Conservation (phyloP, 768 basidiomycete genomes). For the Suillus decipiens region DNA sequence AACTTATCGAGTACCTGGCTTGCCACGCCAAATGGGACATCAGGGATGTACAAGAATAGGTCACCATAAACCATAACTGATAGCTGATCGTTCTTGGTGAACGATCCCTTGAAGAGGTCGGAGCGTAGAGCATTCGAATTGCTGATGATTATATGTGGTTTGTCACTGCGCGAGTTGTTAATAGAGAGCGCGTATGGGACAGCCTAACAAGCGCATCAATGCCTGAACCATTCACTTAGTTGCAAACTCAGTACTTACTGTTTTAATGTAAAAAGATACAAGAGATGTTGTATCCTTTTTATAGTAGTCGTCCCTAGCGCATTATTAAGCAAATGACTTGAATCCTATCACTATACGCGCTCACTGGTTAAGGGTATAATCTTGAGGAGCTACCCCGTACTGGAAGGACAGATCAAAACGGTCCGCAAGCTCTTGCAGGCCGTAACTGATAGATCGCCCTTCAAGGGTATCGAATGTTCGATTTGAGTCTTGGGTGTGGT, state of each 20-base stretch:
- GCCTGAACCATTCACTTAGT: background rate
- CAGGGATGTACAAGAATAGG: slow-evolving; percentile 60
- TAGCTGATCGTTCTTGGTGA: slow-evolving; percentile 81
- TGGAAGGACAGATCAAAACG: slow-evolving; percentile 60
- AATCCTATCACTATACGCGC: slow-evolving; percentile 23
- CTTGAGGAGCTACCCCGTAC: slow-evolving; percentile 76
- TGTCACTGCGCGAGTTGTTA: slow-evolving; percentile 69
- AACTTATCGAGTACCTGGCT: slow-evolving; percentile 52
- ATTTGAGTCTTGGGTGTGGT: slow-evolving; percentile 57
- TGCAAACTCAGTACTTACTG: slow-evolving; percentile 32
- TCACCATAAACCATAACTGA: slow-evolving; percentile 72
- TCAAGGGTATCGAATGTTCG: slow-evolving; percentile 59
- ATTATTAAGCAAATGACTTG: too few species aligned
- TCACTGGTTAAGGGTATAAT: slow-evolving; percentile 67
- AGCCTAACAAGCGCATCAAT: slow-evolving; percentile 35
- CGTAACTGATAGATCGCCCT: slow-evolving; percentile 58
- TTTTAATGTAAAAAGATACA: slow-evolving; percentile 51
- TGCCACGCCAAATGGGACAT: slow-evolving; percentile 52
- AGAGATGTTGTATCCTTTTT: too few species aligned
- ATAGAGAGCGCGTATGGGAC: slow-evolving; percentile 56
- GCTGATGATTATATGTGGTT: slow-evolving; percentile 66
- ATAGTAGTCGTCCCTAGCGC: too few species aligned
- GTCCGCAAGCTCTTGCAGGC: slow-evolving; percentile 52
- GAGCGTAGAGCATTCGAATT: slow-evolving; percentile 69
- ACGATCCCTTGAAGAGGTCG: slow-evolving; percentile 65